Conservation (phyloP, 495 filamentous ascomycete species). For the Parmelia sp. region DNA sequence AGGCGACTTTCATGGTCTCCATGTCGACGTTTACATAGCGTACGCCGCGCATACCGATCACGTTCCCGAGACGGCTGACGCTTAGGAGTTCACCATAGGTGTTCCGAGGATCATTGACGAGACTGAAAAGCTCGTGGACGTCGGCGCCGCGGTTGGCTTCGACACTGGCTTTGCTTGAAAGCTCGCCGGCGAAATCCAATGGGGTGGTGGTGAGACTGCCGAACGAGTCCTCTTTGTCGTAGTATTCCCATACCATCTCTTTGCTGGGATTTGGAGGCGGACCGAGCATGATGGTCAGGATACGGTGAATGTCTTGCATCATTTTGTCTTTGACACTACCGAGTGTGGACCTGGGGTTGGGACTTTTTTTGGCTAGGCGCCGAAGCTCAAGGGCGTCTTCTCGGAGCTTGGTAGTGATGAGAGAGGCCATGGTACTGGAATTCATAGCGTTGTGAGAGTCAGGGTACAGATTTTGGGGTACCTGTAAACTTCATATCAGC, state of each 20-base stretch:
- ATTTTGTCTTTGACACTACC: slow-evolving; percentile 58
- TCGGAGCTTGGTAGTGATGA: slow-evolving; percentile 80
- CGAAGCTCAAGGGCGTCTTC: slow-evolving; percentile 68
- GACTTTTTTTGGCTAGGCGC: slow-evolving; percentile 34
- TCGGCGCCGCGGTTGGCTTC: slow-evolving; percentile 46
- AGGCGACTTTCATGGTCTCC: slow-evolving; percentile 59
- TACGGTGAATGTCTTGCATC: slow-evolving; percentile 67
- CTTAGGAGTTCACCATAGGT: slow-evolving; percentile 62
- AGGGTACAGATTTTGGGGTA: slow-evolving; percentile 73
- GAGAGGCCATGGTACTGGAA: slow-evolving; percentile 59
- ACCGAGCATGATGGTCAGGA: slow-evolving; percentile 73
- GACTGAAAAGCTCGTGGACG: slow-evolving; percentile 59
- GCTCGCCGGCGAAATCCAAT: slow-evolving; percentile 55
- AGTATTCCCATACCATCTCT: slow-evolving; percentile 70
- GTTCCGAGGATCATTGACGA: slow-evolving; percentile 80
- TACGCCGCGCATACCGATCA: slow-evolving; percentile 62
- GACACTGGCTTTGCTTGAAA: slow-evolving; percentile 37
- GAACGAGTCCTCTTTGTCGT: slow-evolving; percentile 58
- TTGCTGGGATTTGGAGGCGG: slow-evolving; percentile 61
- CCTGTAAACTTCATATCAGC: slow-evolving; percentile 22
- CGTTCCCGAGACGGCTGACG: slow-evolving; percentile 71
- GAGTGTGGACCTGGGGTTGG: slow-evolving; percentile 34
- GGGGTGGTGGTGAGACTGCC: slow-evolving; percentile 56
- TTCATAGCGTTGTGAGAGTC: slow-evolving; percentile 71
- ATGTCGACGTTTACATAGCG: slow-evolving; percentile 80